Evolutionary conservation across 495 filamentous ascomycete species (phyloP).

Genomic region (Daldinia vernicosa): DNA sequence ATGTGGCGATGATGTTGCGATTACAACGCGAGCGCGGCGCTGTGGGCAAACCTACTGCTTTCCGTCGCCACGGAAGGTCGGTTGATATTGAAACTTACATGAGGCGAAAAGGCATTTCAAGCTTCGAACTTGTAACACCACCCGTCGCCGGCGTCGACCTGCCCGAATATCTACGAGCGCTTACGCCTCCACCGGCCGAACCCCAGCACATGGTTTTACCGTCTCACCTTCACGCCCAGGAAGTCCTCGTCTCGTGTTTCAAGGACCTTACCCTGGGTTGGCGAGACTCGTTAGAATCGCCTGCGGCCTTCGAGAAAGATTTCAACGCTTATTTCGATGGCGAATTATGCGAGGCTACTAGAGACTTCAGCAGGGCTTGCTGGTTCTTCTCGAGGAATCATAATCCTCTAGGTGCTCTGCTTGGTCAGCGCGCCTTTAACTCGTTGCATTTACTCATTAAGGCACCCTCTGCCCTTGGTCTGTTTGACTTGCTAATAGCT

Average conservation of each 20-base stretch:
- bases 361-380: conserved; percentile 39
- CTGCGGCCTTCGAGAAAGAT: conserved; percentile 26
- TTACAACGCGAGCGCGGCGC: conserved; percentile 44
- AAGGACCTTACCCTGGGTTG: conserved; percentile 30
- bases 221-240: conserved; percentile 38
- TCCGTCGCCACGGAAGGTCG: conserved; percentile 42
- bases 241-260: conserved; percentile 40
- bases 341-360: conserved; percentile 37
- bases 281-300: conserved; percentile 23
- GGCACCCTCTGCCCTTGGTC: conserved; percentile 28
- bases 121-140: conserved; percentile 38
- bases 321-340: conserved; percentile 36
- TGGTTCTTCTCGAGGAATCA: conserved; percentile 36
- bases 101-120: conserved; percentile 45
- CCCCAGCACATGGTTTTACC: conserved; percentile 34
- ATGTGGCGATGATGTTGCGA: conserved; percentile 44
- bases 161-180: conserved; percentile 43
- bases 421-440: conserved; percentile 33
- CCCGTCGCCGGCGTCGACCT: conserved; percentile 35
- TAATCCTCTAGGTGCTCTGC: conserved; percentile 27
- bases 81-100: conserved; percentile 47
- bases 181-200: conserved; percentile 41
- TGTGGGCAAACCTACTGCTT: conserved; percentile 43
- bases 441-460: conserved; percentile 30
- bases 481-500: conserved; percentile 36